Conservation (phyloP, 495 filamentous ascomycete genomes). For the Pyrenula massariospora region DNA sequence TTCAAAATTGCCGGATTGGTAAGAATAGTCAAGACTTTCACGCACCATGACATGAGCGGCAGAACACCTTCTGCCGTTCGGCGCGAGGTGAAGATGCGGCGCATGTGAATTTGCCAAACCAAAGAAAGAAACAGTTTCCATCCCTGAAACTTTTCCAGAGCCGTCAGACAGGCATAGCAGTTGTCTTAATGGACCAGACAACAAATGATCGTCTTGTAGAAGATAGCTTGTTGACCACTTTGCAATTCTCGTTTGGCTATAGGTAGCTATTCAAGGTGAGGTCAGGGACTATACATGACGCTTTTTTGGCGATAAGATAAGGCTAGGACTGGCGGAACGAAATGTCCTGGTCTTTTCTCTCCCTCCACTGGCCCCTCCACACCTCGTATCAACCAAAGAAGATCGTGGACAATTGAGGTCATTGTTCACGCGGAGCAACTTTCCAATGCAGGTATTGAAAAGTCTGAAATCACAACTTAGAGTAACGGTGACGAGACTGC, state of each 20-base stretch:
- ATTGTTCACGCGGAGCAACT: background rate
- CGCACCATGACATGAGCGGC: background rate
- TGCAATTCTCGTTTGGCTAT: background rate
- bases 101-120: constrained; percentile 13
- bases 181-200: background rate
- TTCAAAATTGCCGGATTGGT: background rate
- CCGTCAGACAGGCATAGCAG: no score
- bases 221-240: background rate
- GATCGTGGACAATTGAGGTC: background rate
- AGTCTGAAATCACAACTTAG: background rate
- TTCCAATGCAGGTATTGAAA: background rate
- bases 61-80: background rate
- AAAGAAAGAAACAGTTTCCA: constrained; percentile 20
- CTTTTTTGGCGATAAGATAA: constrained; percentile 3
- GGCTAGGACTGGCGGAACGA: background rate
- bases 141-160: constrained; percentile 1
- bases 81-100: background rate
- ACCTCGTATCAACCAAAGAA: background rate
- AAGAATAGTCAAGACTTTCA: background rate
- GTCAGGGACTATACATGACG: background rate
- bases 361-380: background rate
- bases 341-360: background rate
- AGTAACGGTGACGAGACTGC: background rate
- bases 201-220: background rate
- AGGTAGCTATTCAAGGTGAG: background rate